Percentiles rank a stretch among this genome's conserved stretches.
These are phyloP conservation scores for Marasmius tenuissimus DNA, from an alignment of 1,284 basidiomycete species.

Conservation along the genomic window DNA sequence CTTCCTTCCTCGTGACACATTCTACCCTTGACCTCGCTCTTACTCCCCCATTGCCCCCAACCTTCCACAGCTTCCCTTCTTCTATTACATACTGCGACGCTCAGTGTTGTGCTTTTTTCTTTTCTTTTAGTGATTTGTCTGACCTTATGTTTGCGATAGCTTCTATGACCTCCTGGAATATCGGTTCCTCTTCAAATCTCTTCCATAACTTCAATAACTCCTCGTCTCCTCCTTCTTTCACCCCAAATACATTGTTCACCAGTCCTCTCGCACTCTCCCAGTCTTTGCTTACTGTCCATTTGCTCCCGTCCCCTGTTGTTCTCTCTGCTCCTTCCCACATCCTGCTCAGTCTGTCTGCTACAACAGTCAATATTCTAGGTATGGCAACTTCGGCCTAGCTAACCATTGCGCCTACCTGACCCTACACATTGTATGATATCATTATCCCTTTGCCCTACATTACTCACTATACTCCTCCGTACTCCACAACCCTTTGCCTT, in stretches of 20 bases:
- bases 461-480: no score
- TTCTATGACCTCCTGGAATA: conserved; percentile 27
- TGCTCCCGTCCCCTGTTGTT: conserved; percentile 26
- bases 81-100: conserved; percentile 28
- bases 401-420: no score
- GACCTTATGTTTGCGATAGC: conserved; percentile 18
- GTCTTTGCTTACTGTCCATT: conserved; percentile 26
- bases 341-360: conserved; percentile 11
- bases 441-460: no score
- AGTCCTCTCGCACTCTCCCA: conserved; percentile 19
- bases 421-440: no score
- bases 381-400: no score
- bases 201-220: conserved; percentile 3
- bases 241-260: conserved; percentile 20
- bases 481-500: no score
- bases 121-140: neutral
- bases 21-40: conserved; percentile 17
- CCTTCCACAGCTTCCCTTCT: conserved; percentile 31
- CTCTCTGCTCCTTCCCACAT: conserved; percentile 9
- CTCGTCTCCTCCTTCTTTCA: neutral
- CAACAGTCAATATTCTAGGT: no score
- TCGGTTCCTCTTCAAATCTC: conserved; percentile 24
- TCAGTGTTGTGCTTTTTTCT: conserved; percentile 23
- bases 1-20: conserved; percentile 16
- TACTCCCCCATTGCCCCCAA: conserved; percentile 15